Evolutionary conservation across 2,329 filamentous ascomycete species (phyloP), one percentile per base, ranked within the genome.

Genomic region (Dactylellina haptotyla): DNA sequence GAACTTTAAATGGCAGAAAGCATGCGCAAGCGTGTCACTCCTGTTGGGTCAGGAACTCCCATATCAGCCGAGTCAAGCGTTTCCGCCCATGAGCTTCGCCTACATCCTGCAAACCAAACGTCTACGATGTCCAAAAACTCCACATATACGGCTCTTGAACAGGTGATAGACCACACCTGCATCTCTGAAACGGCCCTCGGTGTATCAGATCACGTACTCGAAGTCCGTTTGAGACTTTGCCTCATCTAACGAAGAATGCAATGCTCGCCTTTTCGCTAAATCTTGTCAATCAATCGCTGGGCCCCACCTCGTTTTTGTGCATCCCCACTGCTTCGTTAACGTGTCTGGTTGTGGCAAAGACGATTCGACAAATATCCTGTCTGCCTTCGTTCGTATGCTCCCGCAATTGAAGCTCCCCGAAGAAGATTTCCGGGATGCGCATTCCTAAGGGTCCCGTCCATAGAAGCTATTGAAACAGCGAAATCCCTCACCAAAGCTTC

Each of bases 171-270:
- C 65, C 34, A 37, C 54, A 28, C 51, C 34, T 62, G 56, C 65
- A 69, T 37, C 43, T 71, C 45, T 43, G 58, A 71, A 71, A 64
- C 66, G 51, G 25, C 34, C 25, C 58, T 63, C 58, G 30, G 20
- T 58, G 48, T 54, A 48, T 51, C 34, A 61, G 39, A 48, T 61
- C 48, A 46, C 16, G 41, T 16, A 46, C 46, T 30, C 39, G 14
- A 45, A 20, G 25, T 48, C 32, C 18, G 63, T 67, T 67, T 67
- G 63, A 67, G 63, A 50, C 23, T 53, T 50, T 37, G 63, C 39
- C 53, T 46, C 54, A 67, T 67, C 30, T 59, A 37, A 58, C 63
- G 53, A 67, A 10, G 16, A 39, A 53, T 65, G 23, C 53, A 46
- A 67, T 58, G 51, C 34, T 37, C 41, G 25, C 30, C 12, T 9